Base-by-base conservation (phyloP, 1,139 yeast genomes). In the Yamadazyma trypodendri region DNA sequence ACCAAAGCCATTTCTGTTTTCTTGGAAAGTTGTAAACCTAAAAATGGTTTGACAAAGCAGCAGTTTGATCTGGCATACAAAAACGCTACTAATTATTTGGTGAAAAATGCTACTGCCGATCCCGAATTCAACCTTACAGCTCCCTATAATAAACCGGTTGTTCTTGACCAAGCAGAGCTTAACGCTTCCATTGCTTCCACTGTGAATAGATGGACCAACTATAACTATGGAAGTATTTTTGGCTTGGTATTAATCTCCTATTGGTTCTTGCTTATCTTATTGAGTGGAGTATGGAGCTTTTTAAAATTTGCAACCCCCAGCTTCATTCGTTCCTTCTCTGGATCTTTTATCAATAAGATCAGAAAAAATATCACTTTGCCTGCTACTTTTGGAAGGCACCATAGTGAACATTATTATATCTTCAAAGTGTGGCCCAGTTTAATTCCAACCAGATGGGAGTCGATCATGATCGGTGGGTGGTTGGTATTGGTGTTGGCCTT, bases 361-460 rank as follows among this genome's bases (percentile, higher is more conserved):
- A 72, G 81, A 58, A 65, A 62, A 38, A 48, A 65, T 42, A 43
- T 78, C 24, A 51, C 75, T 1, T 46, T 79, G 30, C 81, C 84
- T 2, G 77, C 84, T 1, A 54, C 72, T 11, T 63, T 67, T 36
- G 56, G 57, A 6, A 56, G 58, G 35, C 60, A 59, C 9, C 83
- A 77, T 48, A 67, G 72, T 32, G 62, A 66, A 31, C 61, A 66
- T 38, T 51, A 54, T 32, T 55, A 60, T 22, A 45, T 58, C 15
- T 56, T 62, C 31, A 57, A 61, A 6, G 45, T 61, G 25, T 52
- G 65, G 33, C 59, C 68, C 54, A 43, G 54, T 54, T 22, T 71
- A 9, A 32, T 81, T 20, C 95, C 95, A 1, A 79, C 89, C 1
- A 70, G 94, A 45, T 61, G 76, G 46, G 94, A 83, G 56, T 50